These are phyloP conservation scores for Aspergillus ustus DNA, from an alignment of 2,329 filamentous ascomycete genomes.

Conservation along the genomic window DNA sequence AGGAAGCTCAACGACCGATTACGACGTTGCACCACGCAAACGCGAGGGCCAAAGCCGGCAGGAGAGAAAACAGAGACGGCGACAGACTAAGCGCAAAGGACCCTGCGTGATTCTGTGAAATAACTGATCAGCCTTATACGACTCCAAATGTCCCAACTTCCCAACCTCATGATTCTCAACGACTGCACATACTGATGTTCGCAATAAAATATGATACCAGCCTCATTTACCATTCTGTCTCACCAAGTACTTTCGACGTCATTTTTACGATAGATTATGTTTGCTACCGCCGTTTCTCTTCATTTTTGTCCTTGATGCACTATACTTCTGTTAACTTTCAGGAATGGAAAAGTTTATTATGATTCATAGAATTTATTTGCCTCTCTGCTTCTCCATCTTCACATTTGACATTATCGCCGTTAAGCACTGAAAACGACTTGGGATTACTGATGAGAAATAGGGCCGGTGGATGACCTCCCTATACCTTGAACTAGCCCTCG, in stretches of 20 bases:
- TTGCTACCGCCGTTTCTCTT: constrained; percentile 31
- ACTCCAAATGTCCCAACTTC: background rate
- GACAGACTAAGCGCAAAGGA: constrained; percentile 38
- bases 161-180: constrained; percentile 12
- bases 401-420: background rate
- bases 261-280: constrained; percentile 35
- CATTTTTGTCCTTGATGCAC: constrained; percentile 27
- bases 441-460: background rate
- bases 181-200: constrained; percentile 18
- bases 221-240: constrained; percentile 33
- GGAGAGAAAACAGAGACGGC: constrained; percentile 40
- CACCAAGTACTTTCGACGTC: constrained; percentile 27
- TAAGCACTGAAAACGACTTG: background rate
- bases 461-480: background rate
- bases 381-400: constrained; percentile 25
- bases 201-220: constrained; percentile 22
- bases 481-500: background rate
- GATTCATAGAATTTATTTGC: background rate
- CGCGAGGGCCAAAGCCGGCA: constrained; percentile 40
- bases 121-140: constrained; percentile 1
- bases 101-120: constrained; percentile 47
- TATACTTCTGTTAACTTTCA: constrained; percentile 17
- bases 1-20: constrained; percentile 37
- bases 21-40: constrained; percentile 36
- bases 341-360: constrained; percentile 27